Base-by-base conservation (phyloP, 495 filamentous ascomycete species). In the Trichocladium uniseriatum region DNA sequence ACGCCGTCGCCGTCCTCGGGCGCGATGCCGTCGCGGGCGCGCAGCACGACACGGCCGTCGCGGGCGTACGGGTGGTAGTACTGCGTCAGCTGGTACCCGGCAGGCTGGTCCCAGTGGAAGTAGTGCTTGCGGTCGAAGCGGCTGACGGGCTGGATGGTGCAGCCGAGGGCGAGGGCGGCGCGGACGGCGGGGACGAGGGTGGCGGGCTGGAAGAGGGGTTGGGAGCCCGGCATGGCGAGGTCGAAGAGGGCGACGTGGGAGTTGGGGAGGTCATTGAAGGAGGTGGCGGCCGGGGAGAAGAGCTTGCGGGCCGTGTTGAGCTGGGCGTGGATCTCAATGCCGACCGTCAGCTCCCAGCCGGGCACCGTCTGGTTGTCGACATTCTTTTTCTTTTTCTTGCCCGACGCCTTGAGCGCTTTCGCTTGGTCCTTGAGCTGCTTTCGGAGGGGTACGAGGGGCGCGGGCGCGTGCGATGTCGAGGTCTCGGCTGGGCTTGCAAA, bases 61-160 rank as follows among this genome's bases (percentile, higher is more conserved):
- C 73, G 72, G 0, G 92, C 92, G 62, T 96, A 89, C 0, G 92
- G 90, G 55, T 87, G 77, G 57, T 79, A 95, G 67, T 89, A 97
- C 59, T 99, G 94, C 6, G 92, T 99, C 48, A 99, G 92, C 65
- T 99, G 92, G 66, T 97, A 99, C 0, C 92, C 92, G 0, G 83
- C 73, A 6, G 94, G 92, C 62, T 99, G 92, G 65, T 99, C 92
- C 76, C 89, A 91, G 68, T 96, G 94, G 67, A 96, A 96, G 63
- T 99, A 99, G 60, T 99, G 92, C 63, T 99, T 99, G 42, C 92
- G 77, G 67, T 99, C 92, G 65, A 94, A 99, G 28, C 76, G 76
- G 59, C 87, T 94, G 39, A 75, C 74, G 2, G 65, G 73, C 60
- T 89, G 80, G 41, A 96, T 78, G 0, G 80, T 63, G 67, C 92